phyloP scores from a whole-genome alignment of 345 rosid genomes.

The Hypericum androsaemum region DNA sequence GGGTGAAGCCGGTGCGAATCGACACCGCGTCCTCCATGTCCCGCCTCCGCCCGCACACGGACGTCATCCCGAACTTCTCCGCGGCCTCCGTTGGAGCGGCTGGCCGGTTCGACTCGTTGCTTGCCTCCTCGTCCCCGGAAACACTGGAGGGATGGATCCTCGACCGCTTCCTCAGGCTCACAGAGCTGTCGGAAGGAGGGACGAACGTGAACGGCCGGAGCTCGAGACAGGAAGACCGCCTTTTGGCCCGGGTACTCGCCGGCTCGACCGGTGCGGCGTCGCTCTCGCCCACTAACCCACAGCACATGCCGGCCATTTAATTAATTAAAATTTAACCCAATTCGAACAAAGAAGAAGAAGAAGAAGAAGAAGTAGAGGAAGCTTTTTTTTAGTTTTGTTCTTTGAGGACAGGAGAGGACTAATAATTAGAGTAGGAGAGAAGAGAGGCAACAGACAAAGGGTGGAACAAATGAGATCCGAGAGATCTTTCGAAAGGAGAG shows the following conservation, averaged over 20 bases:
- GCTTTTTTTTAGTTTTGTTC: no score
- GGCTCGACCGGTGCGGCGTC: conserved; percentile 46
- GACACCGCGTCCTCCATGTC: conserved; percentile 97
- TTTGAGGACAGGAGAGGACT: background rate
- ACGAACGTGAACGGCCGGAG: conserved; percentile 45
- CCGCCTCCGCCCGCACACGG: conserved; percentile 83
- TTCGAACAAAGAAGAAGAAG: background rate
- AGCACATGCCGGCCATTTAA: conserved; percentile 70
- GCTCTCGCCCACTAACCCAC: conserved; percentile 58
- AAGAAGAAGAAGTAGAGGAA: background rate
- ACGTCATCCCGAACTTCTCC: conserved; percentile 57
- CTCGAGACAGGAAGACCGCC: conserved; percentile 46
- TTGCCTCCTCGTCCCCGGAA: background rate
- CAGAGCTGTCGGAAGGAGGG: background rate
- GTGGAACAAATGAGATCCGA: background rate
- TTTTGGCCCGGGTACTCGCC: conserved; percentile 29
- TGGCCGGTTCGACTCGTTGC: background rate
- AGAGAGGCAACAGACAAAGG: background rate
- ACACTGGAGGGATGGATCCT: background rate
- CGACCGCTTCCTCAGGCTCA: conserved; percentile 15
- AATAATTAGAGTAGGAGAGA: background rate
- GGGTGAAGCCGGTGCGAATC: conserved; percentile 30
- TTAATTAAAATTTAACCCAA: background rate
- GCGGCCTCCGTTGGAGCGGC: no score
- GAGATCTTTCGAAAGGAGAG: conserved; percentile 1